Evolutionary conservation across 306 rosid genomes (phyloP).

Genomic region (Lathyrus sativus): DNA sequence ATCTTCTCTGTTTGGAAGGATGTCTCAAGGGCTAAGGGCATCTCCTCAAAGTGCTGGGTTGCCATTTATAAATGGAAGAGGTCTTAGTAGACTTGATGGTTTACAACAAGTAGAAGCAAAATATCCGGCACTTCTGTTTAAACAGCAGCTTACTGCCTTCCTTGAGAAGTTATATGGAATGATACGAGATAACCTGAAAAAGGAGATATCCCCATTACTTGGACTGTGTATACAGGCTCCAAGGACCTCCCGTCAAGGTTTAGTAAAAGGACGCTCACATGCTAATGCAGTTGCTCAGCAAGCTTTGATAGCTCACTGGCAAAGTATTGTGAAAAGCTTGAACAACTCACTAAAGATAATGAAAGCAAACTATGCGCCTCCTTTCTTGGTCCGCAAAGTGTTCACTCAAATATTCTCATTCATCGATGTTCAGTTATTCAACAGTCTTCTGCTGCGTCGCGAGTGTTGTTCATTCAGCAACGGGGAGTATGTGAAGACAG

Average conservation of each 20-base stretch:
- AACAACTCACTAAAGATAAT: slow-evolving; percentile 78
- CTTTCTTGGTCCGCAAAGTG: slow-evolving; percentile 93
- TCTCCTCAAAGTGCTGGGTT: slow-evolving; percentile 96
- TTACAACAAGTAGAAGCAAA: slow-evolving; percentile 99
- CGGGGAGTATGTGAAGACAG: slow-evolving; percentile 93
- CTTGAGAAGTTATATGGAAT: slow-evolving; percentile 97
- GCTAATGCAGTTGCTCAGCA: slow-evolving; percentile 96
- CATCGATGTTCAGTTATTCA: slow-evolving; percentile 95
- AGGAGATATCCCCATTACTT: slow-evolving; percentile 97
- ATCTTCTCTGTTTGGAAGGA: slow-evolving; percentile 95
- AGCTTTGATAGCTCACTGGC: slow-evolving; percentile 98
- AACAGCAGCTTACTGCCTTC: slow-evolving; percentile 99
- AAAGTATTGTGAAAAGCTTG: slow-evolving; percentile 92
- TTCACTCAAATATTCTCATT: slow-evolving; percentile 97
- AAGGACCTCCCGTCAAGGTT: slow-evolving; percentile 86
- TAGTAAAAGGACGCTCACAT: slow-evolving; percentile 95
- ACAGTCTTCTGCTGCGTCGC: slow-evolving; percentile 96
- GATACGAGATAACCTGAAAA: slow-evolving; percentile 94
- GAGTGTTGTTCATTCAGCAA: slow-evolving; percentile 99
- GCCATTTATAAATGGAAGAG: slow-evolving; percentile 86
- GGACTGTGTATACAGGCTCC: slow-evolving; percentile 99
- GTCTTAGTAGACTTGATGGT: slow-evolving; percentile 85
- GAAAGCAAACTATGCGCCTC: slow-evolving; percentile 94
- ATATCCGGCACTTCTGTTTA: slow-evolving; percentile 93
- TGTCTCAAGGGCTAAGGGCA: slow-evolving; percentile 95